Evolutionary conservation across 768 basidiomycete genomes (phyloP).

Genomic region (Tulasnella sp.): DNA sequence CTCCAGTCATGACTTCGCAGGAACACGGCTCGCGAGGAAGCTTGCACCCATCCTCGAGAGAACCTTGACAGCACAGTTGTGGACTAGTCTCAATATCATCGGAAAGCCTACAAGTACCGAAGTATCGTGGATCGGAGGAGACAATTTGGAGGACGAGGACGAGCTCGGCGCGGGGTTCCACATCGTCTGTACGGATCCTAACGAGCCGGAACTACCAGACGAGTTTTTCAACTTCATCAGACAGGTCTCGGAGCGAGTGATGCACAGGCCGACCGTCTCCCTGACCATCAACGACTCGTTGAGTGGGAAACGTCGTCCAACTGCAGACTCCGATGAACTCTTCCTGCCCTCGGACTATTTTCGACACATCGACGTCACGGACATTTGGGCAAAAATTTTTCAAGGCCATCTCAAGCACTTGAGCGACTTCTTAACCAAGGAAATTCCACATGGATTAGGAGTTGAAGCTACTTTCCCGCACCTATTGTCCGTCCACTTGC

Average conservation of each 20-base stretch:
- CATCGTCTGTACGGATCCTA: background rate
- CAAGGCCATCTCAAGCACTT: background rate
- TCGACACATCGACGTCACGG: background rate
- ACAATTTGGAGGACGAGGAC: background rate
- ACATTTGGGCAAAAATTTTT: background rate
- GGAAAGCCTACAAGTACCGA: background rate
- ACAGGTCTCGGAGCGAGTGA: background rate
- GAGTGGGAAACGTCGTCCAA: background rate
- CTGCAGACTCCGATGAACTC: background rate
- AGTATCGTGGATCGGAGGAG: background rate
- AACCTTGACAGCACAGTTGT: background rate
- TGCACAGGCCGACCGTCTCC: background rate
- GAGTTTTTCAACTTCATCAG: background rate
- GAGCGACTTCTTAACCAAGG: background rate
- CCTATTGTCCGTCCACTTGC: background rate
- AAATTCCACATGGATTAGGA: no score
- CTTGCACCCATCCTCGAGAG: background rate
- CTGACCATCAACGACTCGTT: background rate
- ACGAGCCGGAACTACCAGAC: background rate
- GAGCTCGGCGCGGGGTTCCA: background rate
- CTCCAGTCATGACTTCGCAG: background rate
- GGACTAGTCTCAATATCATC: background rate
- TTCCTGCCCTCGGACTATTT: background rate
- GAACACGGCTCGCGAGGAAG: background rate
- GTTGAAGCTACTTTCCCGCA: background rate